Percentiles rank a stretch among this genome's conserved stretches.
Evolutionary conservation across 768 basidiomycete species (phyloP).

Genomic region (Panellus pusillus): DNA sequence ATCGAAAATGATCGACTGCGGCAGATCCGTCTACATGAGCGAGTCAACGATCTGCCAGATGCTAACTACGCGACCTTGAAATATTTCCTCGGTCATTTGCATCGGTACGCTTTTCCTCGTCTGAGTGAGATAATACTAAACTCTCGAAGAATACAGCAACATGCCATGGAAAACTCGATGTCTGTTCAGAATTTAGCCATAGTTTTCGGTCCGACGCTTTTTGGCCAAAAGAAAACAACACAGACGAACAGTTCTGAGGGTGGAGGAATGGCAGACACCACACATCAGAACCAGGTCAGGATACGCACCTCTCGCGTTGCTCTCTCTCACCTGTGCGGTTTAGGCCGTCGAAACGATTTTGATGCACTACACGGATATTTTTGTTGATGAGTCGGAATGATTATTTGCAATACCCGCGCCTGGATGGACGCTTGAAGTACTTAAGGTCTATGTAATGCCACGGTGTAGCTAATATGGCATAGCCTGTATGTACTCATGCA

Average conservation of each 20-base stretch:
- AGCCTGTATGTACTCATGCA: constrained; percentile 2
- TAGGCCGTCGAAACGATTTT: constrained; percentile 96
- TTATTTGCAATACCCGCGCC: constrained; percentile 20
- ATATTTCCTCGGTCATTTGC: constrained; percentile 90
- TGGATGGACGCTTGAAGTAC: constrained; percentile 13
- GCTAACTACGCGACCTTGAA: constrained; percentile 98
- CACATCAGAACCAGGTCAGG: constrained; percentile 69
- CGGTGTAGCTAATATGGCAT: constrained; percentile 9
- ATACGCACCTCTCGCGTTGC: background rate
- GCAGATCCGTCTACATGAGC: constrained; percentile 94
- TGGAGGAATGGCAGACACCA: constrained; percentile 63
- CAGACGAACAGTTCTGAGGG: constrained; percentile 50
- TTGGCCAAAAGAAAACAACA: constrained; percentile 56
- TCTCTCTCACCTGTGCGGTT: background rate
- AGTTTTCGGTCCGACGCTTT: constrained; percentile 97
- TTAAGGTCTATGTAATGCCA: constrained; percentile 13
- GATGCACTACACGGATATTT: constrained; percentile 93
- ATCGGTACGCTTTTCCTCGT: constrained; percentile 57
- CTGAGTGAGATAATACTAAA: background rate
- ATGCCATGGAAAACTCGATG: constrained; percentile 86
- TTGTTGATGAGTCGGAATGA: constrained; percentile 82
- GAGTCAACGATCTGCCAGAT: constrained; percentile 97
- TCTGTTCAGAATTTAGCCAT: constrained; percentile 90
- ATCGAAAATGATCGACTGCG: constrained; percentile 93
- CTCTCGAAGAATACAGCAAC: constrained; percentile 64